These are phyloP conservation scores for Boletus pseudopeckii DNA, from an alignment of 768 basidiomycete genomes.

Conservation along the genomic window DNA sequence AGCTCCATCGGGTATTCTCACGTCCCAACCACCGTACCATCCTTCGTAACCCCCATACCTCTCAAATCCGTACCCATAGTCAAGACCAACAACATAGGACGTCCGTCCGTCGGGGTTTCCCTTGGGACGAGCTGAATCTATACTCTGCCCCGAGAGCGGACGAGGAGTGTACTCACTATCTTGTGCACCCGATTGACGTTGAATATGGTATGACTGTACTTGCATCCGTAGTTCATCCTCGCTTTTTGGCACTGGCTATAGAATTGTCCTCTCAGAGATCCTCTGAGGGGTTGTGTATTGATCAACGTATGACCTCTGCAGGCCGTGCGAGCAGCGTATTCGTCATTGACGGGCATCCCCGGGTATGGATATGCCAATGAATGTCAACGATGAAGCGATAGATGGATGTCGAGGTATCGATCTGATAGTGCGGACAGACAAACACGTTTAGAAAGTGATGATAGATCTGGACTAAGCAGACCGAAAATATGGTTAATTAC, in stretches of 20 bases:
- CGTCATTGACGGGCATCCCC: constrained; percentile 15
- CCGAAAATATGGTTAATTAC: too few relatives aligned
- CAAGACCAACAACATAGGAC: constrained; percentile 8
- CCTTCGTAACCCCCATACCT: constrained; percentile 12
- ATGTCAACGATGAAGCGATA: background rate
- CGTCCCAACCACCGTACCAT: constrained; percentile 10
- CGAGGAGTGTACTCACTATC: constrained; percentile 1
- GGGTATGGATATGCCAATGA: background rate
- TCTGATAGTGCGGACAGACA: background rate
- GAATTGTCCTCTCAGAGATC: background rate
- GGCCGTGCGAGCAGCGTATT: constrained; percentile 19
- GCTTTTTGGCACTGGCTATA: constrained; percentile 8
- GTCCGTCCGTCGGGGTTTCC: constrained; percentile 1
- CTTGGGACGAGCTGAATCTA: background rate
- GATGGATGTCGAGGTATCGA: background rate
- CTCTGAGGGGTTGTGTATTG: constrained; percentile 8
- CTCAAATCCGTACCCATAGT: constrained; percentile 15
- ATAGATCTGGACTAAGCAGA: too few relatives aligned
- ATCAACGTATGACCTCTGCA: constrained; percentile 14
- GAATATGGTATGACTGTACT: constrained; percentile 20
- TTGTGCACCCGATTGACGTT: constrained; percentile 13
- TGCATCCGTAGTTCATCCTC: constrained; percentile 5
- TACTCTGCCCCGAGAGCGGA: background rate
- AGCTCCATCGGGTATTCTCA: background rate
- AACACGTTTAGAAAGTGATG: too few relatives aligned